phyloP scores from a whole-genome alignment of 441 rosid genomes.

The Brassica balearica region DNA sequence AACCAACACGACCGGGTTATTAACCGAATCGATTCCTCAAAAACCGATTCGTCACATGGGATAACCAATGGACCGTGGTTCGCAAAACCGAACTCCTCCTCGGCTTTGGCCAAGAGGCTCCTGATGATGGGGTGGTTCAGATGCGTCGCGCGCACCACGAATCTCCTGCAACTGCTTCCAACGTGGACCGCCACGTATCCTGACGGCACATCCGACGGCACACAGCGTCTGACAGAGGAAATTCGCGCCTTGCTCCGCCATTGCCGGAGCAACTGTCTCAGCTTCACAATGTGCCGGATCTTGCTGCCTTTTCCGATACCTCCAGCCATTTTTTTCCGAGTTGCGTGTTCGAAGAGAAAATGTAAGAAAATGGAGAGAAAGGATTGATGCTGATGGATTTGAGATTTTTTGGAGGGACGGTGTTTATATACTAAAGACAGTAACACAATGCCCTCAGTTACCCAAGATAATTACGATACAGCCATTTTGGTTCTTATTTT shows the following conservation, averaged over 20 bases:
- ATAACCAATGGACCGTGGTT: slow-evolving; percentile 74
- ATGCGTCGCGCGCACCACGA: slow-evolving; percentile 73
- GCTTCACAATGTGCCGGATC: slow-evolving; percentile 83
- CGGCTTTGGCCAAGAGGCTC: slow-evolving; percentile 68
- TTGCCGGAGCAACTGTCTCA: slow-evolving; percentile 76
- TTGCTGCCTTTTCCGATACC: slow-evolving; percentile 72
- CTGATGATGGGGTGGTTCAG: slow-evolving; percentile 81
- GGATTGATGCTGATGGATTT: slow-evolving; percentile 18
- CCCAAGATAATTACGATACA: slow-evolving; percentile 44
- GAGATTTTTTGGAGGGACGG: slow-evolving; percentile 24
- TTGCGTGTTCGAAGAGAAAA: neutral
- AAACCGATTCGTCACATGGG: slow-evolving; percentile 82
- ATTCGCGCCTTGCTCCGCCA: slow-evolving; percentile 84
- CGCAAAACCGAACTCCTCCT: slow-evolving; percentile 85
- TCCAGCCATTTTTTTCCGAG: slow-evolving; percentile 35
- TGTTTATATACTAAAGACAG: slow-evolving; percentile 44
- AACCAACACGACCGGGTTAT: slow-evolving; percentile 54
- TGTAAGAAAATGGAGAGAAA: neutral
- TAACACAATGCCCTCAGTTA: slow-evolving; percentile 31
- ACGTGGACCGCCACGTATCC: slow-evolving; percentile 91
- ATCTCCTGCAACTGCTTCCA: slow-evolving; percentile 64
- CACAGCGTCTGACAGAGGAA: slow-evolving; percentile 46
- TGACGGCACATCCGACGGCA: slow-evolving; percentile 83
- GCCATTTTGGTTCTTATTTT: slow-evolving; percentile 9
- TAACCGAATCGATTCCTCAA: slow-evolving; percentile 72